Evolutionary conservation across 495 filamentous ascomycete genomes (phyloP), one percentile per base, ranked within the genome.

Genomic region (Cryomyces minteri): DNA sequence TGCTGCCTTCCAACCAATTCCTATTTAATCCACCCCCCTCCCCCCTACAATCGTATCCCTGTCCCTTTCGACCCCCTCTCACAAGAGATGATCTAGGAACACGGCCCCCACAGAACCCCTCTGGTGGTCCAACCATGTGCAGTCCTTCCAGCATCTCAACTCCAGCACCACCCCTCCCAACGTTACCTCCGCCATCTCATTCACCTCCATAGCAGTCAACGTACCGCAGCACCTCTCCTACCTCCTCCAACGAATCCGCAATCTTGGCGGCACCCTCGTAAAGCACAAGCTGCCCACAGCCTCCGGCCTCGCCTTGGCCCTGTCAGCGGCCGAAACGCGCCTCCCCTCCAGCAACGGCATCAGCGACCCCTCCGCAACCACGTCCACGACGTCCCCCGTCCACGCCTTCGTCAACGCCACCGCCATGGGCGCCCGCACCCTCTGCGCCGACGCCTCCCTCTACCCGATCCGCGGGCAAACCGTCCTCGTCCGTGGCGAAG

Each of bases 401-500:
- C 32, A 51, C 10, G 44, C 46, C n/a, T 59, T 55, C 46, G 48
- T 62, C 31, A 64, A 64, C 41, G 59, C 58, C 28, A 60, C 61
- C 0, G 61, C 60, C 18, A 33, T 64, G 5, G 55, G 50, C 4
- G 60, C 61, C 10, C 43, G 39, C 10, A 48, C 43, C 25, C 48
- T 63, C 4, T 54, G 54, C 18, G 43, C 43, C 1, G 61, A 64
- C 44, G 12, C 43, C 8, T 40, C 40, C n/a, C 46, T 64, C 42
- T 54, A 52, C 42, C 61, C 61, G 4, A 61, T 61, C 39, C 46
- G 53, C 0, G 61, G 61, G 8, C 58, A 62, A 44, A 62, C 60
- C 4, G 51, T 64, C 9, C 41, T 62, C n/a, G 60, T 61, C 9
- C 39, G 47, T 32, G 55, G 58, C 31, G 53, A 56, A 40, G 58